Evolutionary conservation across 768 basidiomycete species (phyloP).

Genomic region (Boletus sensibilis): DNA sequence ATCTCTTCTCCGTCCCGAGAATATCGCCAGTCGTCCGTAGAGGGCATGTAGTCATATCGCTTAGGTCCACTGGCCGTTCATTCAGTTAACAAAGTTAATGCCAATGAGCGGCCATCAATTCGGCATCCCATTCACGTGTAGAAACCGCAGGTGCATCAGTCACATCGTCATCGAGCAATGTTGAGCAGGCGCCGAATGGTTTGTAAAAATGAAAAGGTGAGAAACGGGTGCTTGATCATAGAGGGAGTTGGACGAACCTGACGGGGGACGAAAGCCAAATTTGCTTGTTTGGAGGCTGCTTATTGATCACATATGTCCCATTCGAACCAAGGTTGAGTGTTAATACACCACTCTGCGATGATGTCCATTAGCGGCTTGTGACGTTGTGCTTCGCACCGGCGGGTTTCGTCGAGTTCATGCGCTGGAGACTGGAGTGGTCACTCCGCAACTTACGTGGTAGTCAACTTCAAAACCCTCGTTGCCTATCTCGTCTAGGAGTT

Average conservation of each 20-base stretch:
- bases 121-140: slow-evolving; percentile 2
- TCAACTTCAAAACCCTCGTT: slow-evolving; percentile 76
- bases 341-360: slow-evolving; percentile 78
- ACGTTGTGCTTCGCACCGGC: background rate
- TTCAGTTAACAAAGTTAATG: background rate
- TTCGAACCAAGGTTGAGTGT: slow-evolving; percentile 72
- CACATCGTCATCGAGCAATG: background rate
- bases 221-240: background rate
- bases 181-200: background rate
- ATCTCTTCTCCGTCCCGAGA: slow-evolving; percentile 62
- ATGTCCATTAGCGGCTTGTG: slow-evolving; percentile 10
- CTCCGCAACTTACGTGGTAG: slow-evolving; percentile 64
- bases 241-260: slow-evolving; percentile 50
- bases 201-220: slow-evolving; percentile 4
- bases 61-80: slow-evolving; percentile 73
- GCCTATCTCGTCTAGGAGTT: slow-evolving; percentile 58
- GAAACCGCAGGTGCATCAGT: background rate
- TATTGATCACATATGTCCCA: slow-evolving; percentile 94
- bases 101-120: background rate
- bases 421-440: background rate
- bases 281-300: slow-evolving; percentile 96
- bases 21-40: slow-evolving; percentile 70
- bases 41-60: slow-evolving; percentile 75
- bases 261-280: slow-evolving; percentile 92
- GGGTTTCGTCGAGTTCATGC: background rate